A percentile compares a stretch with the other conserved stretches of the same genome.
phyloP scores from a whole-genome alignment of 805 yeast species.

The Ogataea methylovora region DNA sequence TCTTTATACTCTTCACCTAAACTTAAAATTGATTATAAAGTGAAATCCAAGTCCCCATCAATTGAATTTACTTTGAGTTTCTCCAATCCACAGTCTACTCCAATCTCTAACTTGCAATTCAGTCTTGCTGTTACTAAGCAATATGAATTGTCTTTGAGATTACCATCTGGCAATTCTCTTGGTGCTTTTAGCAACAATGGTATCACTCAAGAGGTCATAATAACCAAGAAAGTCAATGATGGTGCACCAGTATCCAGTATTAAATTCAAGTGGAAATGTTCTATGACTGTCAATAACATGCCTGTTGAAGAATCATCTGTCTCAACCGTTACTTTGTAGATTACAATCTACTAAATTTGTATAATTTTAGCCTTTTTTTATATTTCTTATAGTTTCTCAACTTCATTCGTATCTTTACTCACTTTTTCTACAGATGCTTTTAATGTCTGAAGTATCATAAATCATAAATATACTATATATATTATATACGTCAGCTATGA shows the following conservation, averaged over 20 bases:
- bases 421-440: no score
- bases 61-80: conserved; percentile 19
- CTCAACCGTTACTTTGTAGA: no score
- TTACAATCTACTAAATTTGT: no score
- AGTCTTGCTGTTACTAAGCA: conserved; percentile 27
- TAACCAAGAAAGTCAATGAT: conserved; percentile 11
- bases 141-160: conserved; percentile 19
- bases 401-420: no score
- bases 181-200: conserved; percentile 11
- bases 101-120: conserved; percentile 39
- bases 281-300: conserved; percentile 42
- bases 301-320: conserved; percentile 53
- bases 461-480: no score
- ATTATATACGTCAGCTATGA: no score
- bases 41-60: conserved; percentile 11
- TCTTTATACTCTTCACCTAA: conserved; percentile 7
- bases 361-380: no score
- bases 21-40: conserved; percentile 18
- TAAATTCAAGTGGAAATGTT: conserved; percentile 72
- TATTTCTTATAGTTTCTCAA: no score
- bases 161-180: conserved; percentile 17
- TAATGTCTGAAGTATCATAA: no score
- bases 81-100: conserved; percentile 37
- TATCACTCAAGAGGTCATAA: conserved; percentile 17
- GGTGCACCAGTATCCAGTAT: conserved; percentile 16